Percentiles rank a stretch among this genome's conserved stretches.
Evolutionary conservation across 2,329 filamentous ascomycete genomes (phyloP).

Genomic region (Cercospora nicotianae): DNA sequence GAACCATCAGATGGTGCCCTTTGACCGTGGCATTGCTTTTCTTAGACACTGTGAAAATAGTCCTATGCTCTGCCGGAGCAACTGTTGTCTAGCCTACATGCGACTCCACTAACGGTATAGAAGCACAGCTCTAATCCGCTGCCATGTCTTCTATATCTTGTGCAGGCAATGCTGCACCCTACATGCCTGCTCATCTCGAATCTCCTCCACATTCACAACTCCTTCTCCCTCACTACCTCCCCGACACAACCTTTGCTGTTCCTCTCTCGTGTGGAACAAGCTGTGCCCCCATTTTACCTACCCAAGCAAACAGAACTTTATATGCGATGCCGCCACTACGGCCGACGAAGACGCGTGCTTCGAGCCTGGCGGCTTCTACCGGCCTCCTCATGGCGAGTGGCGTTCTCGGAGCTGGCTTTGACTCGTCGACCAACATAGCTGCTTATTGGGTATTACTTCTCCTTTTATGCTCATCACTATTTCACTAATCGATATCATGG

Average conservation of each 20-base stretch:
- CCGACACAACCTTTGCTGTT: neutral
- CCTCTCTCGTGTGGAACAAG: neutral
- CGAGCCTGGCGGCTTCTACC: constrained; percentile 20
- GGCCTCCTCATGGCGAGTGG: constrained; percentile 20
- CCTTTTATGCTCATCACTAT: neutral
- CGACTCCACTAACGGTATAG: constrained; percentile 5
- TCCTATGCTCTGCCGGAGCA: constrained; percentile 5
- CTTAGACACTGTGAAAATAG: neutral
- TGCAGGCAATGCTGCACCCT: neutral
- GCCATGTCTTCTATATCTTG: constrained; percentile 4
- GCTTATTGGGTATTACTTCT: constrained; percentile 14
- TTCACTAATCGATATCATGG: neutral
- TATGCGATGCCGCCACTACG: constrained; percentile 18
- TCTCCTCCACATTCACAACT: neutral
- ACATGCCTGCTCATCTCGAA: constrained; percentile 14
- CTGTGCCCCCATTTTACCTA: neutral
- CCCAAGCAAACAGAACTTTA: neutral
- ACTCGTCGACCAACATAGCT: constrained; percentile 18
- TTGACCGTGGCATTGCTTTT: neutral
- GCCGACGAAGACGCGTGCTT: constrained; percentile 16
- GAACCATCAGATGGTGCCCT: neutral
- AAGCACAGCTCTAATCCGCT: neutral
- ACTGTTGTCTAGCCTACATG: constrained; percentile 20
- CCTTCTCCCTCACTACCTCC: neutral
- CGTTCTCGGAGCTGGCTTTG: constrained; percentile 19